Evolutionary conservation across 495 filamentous ascomycete species (phyloP).

Genomic region (Bombardia bombarda): DNA sequence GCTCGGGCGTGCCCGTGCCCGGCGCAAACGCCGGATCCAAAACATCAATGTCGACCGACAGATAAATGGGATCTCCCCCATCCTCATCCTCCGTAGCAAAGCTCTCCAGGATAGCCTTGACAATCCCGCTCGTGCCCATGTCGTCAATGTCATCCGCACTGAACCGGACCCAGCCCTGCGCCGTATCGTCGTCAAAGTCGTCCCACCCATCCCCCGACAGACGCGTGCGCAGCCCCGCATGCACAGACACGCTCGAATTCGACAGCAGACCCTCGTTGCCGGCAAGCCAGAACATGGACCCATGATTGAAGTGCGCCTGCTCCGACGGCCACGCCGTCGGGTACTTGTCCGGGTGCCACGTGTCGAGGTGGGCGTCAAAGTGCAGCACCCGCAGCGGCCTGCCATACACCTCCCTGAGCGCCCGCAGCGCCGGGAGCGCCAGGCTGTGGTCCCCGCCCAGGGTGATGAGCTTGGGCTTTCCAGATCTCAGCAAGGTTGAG

Average conservation of each 20-base stretch:
- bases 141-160: conserved; percentile 67
- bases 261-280: conserved; percentile 64
- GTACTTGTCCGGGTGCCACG: conserved; percentile 77
- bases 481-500: conserved; percentile 16
- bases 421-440: conserved; percentile 66
- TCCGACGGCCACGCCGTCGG: conserved; percentile 62
- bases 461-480: conserved; percentile 61
- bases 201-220: conserved; percentile 56
- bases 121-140: conserved; percentile 48
- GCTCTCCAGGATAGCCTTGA: conserved; percentile 45
- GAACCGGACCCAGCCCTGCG: conserved; percentile 59
- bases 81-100: not conserved
- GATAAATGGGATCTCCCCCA: conserved; percentile 52
- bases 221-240: conserved; percentile 69
- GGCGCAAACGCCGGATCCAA: conserved; percentile 65
- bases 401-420: conserved; percentile 61
- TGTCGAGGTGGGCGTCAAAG: conserved; percentile 77
- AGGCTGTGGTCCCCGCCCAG: conserved; percentile 79
- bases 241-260: conserved; percentile 55
- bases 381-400: conserved; percentile 70
- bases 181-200: conserved; percentile 57
- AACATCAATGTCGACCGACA: conserved; percentile 72
- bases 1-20: conserved; percentile 66
- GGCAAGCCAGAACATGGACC: conserved; percentile 79
- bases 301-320: conserved; percentile 73